Evolutionary conservation across 345 rosid genomes (phyloP).

Genomic region (Eucalyptus lansdowneana): DNA sequence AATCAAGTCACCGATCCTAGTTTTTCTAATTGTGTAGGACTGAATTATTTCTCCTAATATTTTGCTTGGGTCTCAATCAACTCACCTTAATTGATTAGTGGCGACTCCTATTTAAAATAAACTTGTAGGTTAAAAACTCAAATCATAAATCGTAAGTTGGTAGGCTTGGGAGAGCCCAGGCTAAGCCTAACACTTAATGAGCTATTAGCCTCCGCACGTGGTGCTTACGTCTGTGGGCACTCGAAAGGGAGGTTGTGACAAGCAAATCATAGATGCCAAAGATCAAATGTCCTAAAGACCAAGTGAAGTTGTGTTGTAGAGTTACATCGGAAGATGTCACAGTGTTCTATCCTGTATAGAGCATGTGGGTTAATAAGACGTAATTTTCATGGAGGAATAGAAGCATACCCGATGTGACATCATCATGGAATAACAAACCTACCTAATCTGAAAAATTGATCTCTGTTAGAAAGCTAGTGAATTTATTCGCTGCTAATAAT

Average conservation of each 20-base stretch:
- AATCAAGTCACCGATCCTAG: fast-evolving
- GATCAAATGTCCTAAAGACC: background rate
- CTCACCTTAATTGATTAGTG: no score
- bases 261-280: no score
- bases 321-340: background rate
- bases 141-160: no score
- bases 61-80: no score
- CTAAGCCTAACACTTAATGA: fast-evolving
- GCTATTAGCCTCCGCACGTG: no score
- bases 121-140: fast-evolving
- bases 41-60: fast-evolving
- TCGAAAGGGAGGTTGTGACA: no score
- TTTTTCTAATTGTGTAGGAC: fast-evolving
- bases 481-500: background rate
- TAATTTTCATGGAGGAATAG: background rate
- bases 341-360: background rate
- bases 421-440: background rate
- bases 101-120: no score
- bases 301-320: background rate
- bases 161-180: no score
- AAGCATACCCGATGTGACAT: background rate
- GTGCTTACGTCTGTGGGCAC: no score
- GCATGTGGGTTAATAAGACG: background rate
- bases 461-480: background rate
- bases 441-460: background rate